Percentiles rank a stretch among this genome's conserved stretches.
phyloP scores from a whole-genome alignment of 257 asterid genomes.

The Petunia axillaris region DNA sequence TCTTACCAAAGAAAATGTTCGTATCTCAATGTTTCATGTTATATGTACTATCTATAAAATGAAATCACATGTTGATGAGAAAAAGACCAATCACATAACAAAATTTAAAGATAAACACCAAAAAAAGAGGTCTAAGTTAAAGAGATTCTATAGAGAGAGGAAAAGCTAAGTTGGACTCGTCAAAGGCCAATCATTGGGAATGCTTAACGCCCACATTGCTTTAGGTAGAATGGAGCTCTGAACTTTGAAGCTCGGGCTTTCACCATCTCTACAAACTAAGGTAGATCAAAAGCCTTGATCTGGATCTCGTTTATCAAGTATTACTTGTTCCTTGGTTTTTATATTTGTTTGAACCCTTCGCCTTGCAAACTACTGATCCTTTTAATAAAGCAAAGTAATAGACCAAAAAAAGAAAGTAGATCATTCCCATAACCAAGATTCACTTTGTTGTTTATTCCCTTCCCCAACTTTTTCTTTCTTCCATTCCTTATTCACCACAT shows the following conservation, averaged over 20 bases:
- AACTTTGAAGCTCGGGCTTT: neutral
- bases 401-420: constrained; percentile 27
- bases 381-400: constrained; percentile 42
- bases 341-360: neutral
- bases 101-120: too few species aligned
- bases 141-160: constrained; percentile 5
- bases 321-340: constrained; percentile 21
- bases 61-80: too few species aligned
- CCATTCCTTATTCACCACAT: constrained; percentile 12
- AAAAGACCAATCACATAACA: neutral
- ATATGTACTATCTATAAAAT: too few species aligned
- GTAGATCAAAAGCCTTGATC: constrained; percentile 16
- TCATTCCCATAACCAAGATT: constrained; percentile 37
- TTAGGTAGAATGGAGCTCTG: constrained; percentile 18
- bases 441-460: constrained; percentile 37
- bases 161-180: constrained; percentile 46
- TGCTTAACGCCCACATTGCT: constrained; percentile 31
- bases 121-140: neutral
- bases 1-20: too few species aligned
- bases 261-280: neutral
- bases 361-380: constrained; percentile 21
- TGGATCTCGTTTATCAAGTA: neutral
- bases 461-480: constrained; percentile 8
- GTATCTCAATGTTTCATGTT: too few species aligned
- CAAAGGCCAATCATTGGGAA: constrained; percentile 54